phyloP scores from a whole-genome alignment of 208 protist species.

The Acanthamoeba triangularis region DNA sequence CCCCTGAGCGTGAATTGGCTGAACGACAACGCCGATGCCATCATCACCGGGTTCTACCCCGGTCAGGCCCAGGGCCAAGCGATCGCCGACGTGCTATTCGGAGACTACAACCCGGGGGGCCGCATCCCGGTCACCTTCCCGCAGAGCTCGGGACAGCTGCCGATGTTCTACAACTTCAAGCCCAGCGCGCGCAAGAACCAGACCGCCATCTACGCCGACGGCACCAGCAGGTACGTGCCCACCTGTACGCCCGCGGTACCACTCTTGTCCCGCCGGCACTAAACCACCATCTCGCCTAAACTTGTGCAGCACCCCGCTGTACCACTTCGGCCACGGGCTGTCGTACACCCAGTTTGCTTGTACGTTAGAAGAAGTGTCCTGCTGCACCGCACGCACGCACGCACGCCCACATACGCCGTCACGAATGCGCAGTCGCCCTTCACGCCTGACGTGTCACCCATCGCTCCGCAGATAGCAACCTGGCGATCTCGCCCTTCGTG shows the following conservation, averaged over 20 bases:
- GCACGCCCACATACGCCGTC: too few species aligned
- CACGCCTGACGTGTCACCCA: too few species aligned
- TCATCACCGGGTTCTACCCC: constrained; percentile 24
- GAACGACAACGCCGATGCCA: background rate
- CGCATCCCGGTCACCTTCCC: constrained; percentile 38
- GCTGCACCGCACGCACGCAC: too few species aligned
- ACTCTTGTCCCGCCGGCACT: too few species aligned
- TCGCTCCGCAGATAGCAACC: background rate
- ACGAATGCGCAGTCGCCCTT: too few species aligned
- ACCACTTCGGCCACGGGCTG: constrained; percentile 21
- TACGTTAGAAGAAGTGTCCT: background rate
- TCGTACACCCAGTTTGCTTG: background rate
- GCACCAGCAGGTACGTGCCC: background rate
- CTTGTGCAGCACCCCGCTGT: background rate
- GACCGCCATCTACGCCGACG: background rate
- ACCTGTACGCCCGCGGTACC: too few species aligned
- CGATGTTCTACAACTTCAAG: constrained; percentile 60
- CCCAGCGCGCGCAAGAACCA: constrained; percentile 2
- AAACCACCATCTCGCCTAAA: too few species aligned
- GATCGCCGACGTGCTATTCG: background rate
- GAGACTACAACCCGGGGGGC: background rate
- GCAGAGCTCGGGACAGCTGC: background rate
- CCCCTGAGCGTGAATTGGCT: background rate
- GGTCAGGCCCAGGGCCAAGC: background rate
- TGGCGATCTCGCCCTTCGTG: background rate